These are phyloP conservation scores for Somion occarium DNA, from an alignment of 1,284 basidiomycete genomes.

Conservation along the genomic window DNA sequence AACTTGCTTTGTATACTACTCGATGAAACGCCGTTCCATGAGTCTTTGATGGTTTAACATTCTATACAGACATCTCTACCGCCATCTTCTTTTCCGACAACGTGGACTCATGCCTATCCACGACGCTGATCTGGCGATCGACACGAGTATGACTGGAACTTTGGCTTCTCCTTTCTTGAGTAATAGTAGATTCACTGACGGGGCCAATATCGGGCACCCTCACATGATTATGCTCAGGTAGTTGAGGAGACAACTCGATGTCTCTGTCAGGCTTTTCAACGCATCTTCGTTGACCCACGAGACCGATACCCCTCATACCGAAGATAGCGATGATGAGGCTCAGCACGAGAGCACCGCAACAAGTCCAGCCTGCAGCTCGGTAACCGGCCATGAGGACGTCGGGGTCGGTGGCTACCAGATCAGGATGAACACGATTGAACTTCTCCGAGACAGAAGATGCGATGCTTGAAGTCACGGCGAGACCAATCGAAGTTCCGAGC, in stretches of 20 bases:
- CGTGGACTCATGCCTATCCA: too few relatives aligned
- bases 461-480: conserved; percentile 30
- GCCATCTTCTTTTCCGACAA: too few relatives aligned
- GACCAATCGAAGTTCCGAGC: conserved; percentile 32
- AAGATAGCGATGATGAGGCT: conserved; percentile 24
- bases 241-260: background rate
- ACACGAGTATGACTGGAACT: too few relatives aligned
- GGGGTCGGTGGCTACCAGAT: conserved; percentile 18
- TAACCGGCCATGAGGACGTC: conserved; percentile 31
- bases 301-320: conserved; percentile 26
- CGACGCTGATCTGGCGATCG: too few relatives aligned
- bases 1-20: too few relatives aligned
- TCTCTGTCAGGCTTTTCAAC: background rate
- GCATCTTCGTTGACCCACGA: conserved; percentile 17
- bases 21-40: too few relatives aligned
- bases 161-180: too few relatives aligned
- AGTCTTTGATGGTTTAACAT: too few relatives aligned
- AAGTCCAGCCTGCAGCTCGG: conserved; percentile 30
- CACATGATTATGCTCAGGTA: too few relatives aligned
- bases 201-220: too few relatives aligned
- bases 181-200: too few relatives aligned
- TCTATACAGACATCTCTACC: too few relatives aligned
- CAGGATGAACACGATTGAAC: conserved; percentile 20
- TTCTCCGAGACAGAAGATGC: conserved; percentile 25
- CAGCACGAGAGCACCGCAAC: conserved; percentile 20